Evolutionary conservation across 73 alveolate species (phyloP).

Genomic region (Paramecium caudatum): DNA sequence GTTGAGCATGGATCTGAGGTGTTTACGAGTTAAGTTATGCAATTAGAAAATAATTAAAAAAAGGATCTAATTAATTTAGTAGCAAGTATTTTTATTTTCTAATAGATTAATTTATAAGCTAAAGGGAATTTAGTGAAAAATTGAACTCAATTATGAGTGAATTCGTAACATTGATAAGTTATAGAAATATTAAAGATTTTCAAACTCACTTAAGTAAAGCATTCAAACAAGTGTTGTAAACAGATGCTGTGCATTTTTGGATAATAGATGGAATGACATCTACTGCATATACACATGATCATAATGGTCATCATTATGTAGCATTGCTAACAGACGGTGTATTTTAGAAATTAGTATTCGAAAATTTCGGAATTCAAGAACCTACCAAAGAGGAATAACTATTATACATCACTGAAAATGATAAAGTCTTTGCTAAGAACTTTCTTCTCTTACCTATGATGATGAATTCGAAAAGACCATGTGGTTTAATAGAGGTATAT

Average conservation of each 20-base stretch:
- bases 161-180: constrained; percentile 28
- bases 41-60: constrained; percentile 4
- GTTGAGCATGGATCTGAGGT: constrained; percentile 43
- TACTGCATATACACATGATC: constrained; percentile 47
- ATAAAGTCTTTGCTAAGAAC: neutral
- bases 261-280: constrained; percentile 57
- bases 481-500: constrained; percentile 50
- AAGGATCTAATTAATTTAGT: constrained; percentile 47
- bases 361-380: neutral
- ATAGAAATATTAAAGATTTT: constrained; percentile 38
- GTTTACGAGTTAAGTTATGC: constrained; percentile 1
- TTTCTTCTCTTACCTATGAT: constrained; percentile 20
- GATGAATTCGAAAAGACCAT: constrained; percentile 49
- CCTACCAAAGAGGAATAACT: constrained; percentile 27
- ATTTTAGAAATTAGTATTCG: constrained; percentile 3
- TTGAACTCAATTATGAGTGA: constrained; percentile 41
- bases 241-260: constrained; percentile 36
- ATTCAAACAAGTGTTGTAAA: neutral
- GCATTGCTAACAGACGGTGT: constrained; percentile 47
- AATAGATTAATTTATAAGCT: constrained; percentile 15
- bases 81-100: neutral
- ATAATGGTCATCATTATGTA: neutral
- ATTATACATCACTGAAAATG: neutral
- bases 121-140: constrained; percentile 58
- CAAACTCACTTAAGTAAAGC: constrained; percentile 27